Percentiles rank a stretch among this genome's conserved stretches.
Conservation (phyloP, 2,329 filamentous ascomycete genomes). For the Ophiognomonia clavigignenti-juglandacearum region DNA sequence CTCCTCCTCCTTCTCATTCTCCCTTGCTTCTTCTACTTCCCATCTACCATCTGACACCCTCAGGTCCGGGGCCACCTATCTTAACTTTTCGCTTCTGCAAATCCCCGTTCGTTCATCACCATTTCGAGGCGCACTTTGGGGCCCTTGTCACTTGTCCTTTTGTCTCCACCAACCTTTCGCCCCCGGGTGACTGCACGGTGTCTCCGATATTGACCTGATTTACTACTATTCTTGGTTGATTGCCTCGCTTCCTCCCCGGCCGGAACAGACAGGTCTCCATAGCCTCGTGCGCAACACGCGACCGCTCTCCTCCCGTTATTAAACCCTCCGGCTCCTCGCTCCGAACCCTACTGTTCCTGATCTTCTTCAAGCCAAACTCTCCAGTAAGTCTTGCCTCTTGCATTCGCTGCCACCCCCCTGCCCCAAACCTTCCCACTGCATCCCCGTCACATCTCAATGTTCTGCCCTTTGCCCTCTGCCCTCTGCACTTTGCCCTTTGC, state of each 20-base stretch:
- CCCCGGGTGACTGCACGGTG: conserved; percentile 14
- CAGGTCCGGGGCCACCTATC: background rate
- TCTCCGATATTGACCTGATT: conserved; percentile 17
- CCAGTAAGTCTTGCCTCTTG: conserved; percentile 10
- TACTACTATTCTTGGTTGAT: conserved; percentile 14
- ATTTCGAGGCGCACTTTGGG: conserved; percentile 1
- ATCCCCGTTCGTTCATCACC: background rate
- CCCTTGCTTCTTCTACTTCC: no score
- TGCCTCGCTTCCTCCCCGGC: background rate
- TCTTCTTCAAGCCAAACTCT: conserved; percentile 7
- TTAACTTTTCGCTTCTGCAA: conserved; percentile 1
- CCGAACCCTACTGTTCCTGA: conserved; percentile 6
- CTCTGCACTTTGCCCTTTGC: background rate
- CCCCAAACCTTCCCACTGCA: background rate
- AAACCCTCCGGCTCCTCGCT: conserved; percentile 8
- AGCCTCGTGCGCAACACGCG: conserved; percentile 6
- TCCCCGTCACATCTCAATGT: background rate
- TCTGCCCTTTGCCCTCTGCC: background rate
- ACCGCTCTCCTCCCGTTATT: conserved; percentile 14
- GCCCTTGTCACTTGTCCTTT: conserved; percentile 10
- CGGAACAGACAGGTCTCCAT: background rate
- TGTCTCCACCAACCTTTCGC: background rate
- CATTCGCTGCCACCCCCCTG: background rate
- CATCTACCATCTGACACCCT: background rate
- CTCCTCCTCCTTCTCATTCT: background rate